Evolutionary conservation across 106 monocot genomes (phyloP), one percentile per base, ranked within the genome.

Genomic region (Ottelia alismoides): DNA sequence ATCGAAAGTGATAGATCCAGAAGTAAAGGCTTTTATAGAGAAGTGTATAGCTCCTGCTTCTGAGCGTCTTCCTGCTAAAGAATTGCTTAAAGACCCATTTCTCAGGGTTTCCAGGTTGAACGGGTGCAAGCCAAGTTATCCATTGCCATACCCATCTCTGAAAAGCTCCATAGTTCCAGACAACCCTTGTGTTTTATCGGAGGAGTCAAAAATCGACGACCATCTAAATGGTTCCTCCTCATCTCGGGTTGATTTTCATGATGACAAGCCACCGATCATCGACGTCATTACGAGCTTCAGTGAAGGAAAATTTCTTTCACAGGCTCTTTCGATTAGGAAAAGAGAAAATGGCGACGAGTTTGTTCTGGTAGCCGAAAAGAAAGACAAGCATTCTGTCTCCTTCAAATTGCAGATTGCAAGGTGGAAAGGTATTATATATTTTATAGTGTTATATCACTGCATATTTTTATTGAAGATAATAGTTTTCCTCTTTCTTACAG

Each of bases 11-110:
- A 67, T 63, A 45, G 85, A 80, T 74, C 52, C 50, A 27, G 70
- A 80, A 53, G 64, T 76, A 28, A 80, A 74, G 51, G 44, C 63
- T 56, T 77, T 85, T 51, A 85, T 85, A 48, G 80, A 80, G 61
- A 85, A 80, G 31, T 85, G 85, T 31, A 40, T 85, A 26, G 79
- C 53, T 53, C 70, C 76, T 49, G 76, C 65, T 58, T 6, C 63
- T 29, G 25, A 80, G 11, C 32, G 85, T 48, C 55, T 80, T 30
- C 44, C 80, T 22, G 76, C 79, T 22, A 68, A 46, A 50, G 79
- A 76, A 25, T 67, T 80, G 24, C 44, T 85, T 28, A 67, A 71
- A 21, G 80, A 84, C 16, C 65, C 79, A 31, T 89, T 89, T 52
- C 71, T 89, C 43, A 60, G n/a, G n/a, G n/a, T n/a, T 62, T 25